Conservation (phyloP, 2,329 filamentous ascomycete species). For the Aspergillus thermomutatus region DNA sequence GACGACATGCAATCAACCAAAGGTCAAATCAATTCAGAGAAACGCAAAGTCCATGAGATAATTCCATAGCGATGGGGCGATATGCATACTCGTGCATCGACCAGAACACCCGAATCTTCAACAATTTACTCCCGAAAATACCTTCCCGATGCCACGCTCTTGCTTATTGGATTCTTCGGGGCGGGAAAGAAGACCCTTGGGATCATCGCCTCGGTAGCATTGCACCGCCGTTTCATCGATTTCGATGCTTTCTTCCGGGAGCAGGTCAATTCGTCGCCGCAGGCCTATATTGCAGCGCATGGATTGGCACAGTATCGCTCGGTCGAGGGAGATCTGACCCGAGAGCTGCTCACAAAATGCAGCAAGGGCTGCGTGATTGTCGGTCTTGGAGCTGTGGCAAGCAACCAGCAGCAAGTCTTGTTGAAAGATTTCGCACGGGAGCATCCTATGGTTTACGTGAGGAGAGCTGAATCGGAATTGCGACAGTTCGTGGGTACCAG, state of each 20-base stretch:
- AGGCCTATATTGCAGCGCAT: constrained; percentile 56
- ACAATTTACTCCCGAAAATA: constrained; percentile 6
- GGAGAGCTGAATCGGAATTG: constrained; percentile 37
- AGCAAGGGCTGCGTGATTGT: constrained; percentile 58
- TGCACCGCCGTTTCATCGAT: constrained; percentile 45
- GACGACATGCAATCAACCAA: too few species aligned
- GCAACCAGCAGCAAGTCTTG: constrained; percentile 40
- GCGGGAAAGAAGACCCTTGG: constrained; percentile 70
- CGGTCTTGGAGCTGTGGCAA: constrained; percentile 63
- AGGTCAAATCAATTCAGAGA: too few species aligned
- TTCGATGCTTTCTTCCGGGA: constrained; percentile 54
- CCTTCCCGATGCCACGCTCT: constrained; percentile 41
- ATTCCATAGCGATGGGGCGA: too few species aligned
- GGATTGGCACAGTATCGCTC: constrained; percentile 59
- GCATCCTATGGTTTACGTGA: constrained; percentile 65
- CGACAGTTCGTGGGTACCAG: constrained; percentile 18
- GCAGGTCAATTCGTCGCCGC: constrained; percentile 53
- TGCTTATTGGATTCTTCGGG: constrained; percentile 68
- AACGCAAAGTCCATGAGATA: too few species aligned
- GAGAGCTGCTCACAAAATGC: constrained; percentile 49
- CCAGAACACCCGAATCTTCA: too few species aligned
- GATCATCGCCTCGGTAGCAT: constrained; percentile 67
- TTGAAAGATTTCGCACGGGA: constrained; percentile 58
- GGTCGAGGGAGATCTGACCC: constrained; percentile 58
- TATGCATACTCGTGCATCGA: too few species aligned